Conservation (phyloP, 2,329 filamentous ascomycete species). For the Aspergillus piperis region DNA sequence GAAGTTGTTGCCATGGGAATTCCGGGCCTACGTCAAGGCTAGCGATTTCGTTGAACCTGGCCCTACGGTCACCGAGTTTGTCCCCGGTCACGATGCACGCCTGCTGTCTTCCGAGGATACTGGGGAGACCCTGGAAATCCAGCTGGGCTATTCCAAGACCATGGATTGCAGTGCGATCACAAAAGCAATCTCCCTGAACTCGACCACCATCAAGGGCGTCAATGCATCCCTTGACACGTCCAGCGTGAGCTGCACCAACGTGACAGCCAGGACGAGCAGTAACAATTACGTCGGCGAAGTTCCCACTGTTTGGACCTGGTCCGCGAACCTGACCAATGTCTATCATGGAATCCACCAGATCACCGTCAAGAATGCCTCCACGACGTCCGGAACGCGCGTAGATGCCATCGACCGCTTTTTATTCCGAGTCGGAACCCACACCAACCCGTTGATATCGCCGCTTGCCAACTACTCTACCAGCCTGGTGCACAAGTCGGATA, state of each 20-base stretch:
- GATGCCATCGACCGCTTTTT: constrained; percentile 58
- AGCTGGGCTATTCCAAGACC: constrained; percentile 58
- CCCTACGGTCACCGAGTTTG: constrained; percentile 61
- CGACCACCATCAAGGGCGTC: constrained; percentile 51
- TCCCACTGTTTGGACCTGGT: constrained; percentile 55
- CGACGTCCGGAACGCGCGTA: constrained; percentile 47
- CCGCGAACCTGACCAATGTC: constrained; percentile 55
- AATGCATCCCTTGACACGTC: constrained; percentile 45
- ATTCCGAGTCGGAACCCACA: constrained; percentile 57
- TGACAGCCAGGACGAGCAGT: constrained; percentile 32
- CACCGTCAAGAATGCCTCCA: constrained; percentile 56
- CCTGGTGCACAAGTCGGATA: constrained; percentile 49
- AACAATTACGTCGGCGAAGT: constrained; percentile 51
- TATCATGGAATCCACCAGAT: constrained; percentile 62
- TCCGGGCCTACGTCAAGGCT: constrained; percentile 59
- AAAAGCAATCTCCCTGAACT: constrained; percentile 52
- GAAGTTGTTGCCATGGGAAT: constrained; percentile 57
- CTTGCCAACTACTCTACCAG: constrained; percentile 59
- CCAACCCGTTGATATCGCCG: constrained; percentile 63
- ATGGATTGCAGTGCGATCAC: constrained; percentile 61
- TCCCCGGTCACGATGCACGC: constrained; percentile 61
- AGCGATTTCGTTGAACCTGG: constrained; percentile 51
- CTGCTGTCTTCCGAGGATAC: constrained; percentile 51
- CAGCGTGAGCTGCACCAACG: constrained; percentile 48
- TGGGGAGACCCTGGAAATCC: constrained; percentile 50